Evolutionary conservation across 352 stramenopile genomes (phyloP).

Genomic region (Phytophthora sp.): DNA sequence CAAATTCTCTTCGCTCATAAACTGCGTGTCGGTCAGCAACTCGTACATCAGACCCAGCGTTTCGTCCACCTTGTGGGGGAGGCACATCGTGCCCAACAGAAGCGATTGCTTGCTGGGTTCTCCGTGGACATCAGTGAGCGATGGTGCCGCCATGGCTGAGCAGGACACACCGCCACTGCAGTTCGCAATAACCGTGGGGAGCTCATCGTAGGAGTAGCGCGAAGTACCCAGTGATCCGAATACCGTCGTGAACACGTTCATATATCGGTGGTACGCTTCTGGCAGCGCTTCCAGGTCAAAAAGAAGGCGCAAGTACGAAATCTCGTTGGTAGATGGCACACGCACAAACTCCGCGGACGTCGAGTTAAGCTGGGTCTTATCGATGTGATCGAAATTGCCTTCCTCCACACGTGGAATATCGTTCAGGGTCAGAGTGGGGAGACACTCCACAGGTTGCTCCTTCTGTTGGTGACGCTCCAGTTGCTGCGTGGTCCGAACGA

Average conservation of each 20-base stretch:
- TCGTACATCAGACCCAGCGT: constrained; percentile 64
- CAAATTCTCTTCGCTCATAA: constrained; percentile 69
- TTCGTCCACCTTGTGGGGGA: constrained; percentile 78
- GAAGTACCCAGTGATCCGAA: constrained; percentile 81
- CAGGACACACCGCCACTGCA: constrained; percentile 79
- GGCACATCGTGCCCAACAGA: constrained; percentile 67
- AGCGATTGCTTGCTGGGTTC: constrained; percentile 60
- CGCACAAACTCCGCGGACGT: constrained; percentile 59
- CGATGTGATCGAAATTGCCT: constrained; percentile 58
- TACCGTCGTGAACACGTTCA: constrained; percentile 74
- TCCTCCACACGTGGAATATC: constrained; percentile 67
- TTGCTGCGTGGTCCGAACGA: constrained; percentile 47
- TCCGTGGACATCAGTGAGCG: constrained; percentile 49
- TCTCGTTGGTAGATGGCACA: constrained; percentile 82
- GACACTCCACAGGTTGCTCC: constrained; percentile 67
- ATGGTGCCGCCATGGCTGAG: constrained; percentile 59
- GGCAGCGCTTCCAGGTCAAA: constrained; percentile 67
- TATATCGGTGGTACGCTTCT: constrained; percentile 65
- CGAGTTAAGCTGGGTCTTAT: constrained; percentile 45
- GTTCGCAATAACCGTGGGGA: constrained; percentile 80
- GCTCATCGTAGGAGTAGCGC: constrained; percentile 62
- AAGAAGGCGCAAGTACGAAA: constrained; percentile 80
- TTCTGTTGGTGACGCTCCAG: constrained; percentile 74
- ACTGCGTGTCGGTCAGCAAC: constrained; percentile 80
- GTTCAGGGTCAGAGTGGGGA: constrained; percentile 72